Evolutionary conservation across 2,329 filamentous ascomycete species (phyloP).

Genomic region (Fusarium sp.): DNA sequence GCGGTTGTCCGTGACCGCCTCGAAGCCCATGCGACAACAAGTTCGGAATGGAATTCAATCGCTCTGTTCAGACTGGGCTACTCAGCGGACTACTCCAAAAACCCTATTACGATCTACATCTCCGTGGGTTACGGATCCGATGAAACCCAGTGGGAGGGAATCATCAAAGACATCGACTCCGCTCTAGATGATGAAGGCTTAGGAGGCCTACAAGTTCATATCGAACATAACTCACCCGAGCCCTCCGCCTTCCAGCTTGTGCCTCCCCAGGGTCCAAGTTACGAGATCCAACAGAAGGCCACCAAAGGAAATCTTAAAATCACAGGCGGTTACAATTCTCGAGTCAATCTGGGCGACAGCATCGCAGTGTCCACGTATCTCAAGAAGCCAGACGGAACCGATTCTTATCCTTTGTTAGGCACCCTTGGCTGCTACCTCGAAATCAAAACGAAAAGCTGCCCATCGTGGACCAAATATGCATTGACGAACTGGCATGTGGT

Average conservation of each 20-base stretch:
- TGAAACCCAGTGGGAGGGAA: constrained; percentile 3
- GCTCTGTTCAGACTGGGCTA: neutral
- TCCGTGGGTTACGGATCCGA: neutral
- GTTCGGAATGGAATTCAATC: neutral
- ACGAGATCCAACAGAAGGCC: too few relatives aligned
- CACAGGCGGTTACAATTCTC: neutral
- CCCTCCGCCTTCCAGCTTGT: too few relatives aligned
- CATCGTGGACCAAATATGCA: neutral
- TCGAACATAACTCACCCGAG: constrained; percentile 7
- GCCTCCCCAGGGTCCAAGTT: too few relatives aligned
- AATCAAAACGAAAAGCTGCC: neutral
- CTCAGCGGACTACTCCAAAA: neutral
- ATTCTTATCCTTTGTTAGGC: neutral
- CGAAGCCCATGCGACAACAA: neutral
- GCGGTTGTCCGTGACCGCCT: neutral
- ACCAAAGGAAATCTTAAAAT: neutral
- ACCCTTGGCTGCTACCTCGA: constrained; percentile 6
- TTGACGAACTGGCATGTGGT: constrained; percentile 6
- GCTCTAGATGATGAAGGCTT: neutral
- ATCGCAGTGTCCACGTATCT: neutral
- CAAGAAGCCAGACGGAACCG: neutral
- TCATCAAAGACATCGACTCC: neutral
- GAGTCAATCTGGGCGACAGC: neutral
- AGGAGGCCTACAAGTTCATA: neutral
- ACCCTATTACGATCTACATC: constrained; percentile 8